A percentile compares a stretch with the other conserved stretches of the same genome.
Conservation (phyloP, 2,329 filamentous ascomycete genomes). For the Phyllosticta citrichinensis region DNA sequence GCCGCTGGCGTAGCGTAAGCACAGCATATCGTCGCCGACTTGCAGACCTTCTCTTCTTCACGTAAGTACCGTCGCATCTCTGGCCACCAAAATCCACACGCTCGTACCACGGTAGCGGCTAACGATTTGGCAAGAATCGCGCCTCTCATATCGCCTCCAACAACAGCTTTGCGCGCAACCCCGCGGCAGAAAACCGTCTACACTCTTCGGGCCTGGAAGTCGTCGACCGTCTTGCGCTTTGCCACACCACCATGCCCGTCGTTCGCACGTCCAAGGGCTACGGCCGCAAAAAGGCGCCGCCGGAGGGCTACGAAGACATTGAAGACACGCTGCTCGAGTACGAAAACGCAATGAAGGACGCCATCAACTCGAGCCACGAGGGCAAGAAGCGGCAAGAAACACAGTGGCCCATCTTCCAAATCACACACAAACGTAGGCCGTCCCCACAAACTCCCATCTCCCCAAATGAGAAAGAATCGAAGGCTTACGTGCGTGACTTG, state of each 20-base stretch:
- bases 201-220: not conserved
- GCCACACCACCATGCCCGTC: slow-evolving; percentile 52
- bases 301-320: slow-evolving; percentile 79
- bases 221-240: not conserved
- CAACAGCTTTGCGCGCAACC: not conserved
- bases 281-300: slow-evolving; percentile 70
- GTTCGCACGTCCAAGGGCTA: slow-evolving; percentile 51
- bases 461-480: not conserved
- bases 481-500: not conserved
- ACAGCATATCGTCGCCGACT: slow-evolving; percentile 2
- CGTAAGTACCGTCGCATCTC: slow-evolving; percentile 8
- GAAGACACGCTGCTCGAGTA: slow-evolving; percentile 80
- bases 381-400: slow-evolving; percentile 82
- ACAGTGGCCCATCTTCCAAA: slow-evolving; percentile 96
- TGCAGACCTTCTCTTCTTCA: slow-evolving; percentile 2
- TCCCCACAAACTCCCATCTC: not conserved
- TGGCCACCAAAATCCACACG: not conserved
- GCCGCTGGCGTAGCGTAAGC: not conserved
- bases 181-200: not conserved
- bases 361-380: slow-evolving; percentile 75
- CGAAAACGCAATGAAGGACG: slow-evolving; percentile 87
- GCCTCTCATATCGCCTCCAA: not conserved
- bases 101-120: not conserved
- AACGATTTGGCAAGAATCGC: slow-evolving; percentile 5
- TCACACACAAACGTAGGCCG: slow-evolving; percentile 72